Conservation (phyloP, 345 rosid genomes). For the Mallotus nudiflorus region DNA sequence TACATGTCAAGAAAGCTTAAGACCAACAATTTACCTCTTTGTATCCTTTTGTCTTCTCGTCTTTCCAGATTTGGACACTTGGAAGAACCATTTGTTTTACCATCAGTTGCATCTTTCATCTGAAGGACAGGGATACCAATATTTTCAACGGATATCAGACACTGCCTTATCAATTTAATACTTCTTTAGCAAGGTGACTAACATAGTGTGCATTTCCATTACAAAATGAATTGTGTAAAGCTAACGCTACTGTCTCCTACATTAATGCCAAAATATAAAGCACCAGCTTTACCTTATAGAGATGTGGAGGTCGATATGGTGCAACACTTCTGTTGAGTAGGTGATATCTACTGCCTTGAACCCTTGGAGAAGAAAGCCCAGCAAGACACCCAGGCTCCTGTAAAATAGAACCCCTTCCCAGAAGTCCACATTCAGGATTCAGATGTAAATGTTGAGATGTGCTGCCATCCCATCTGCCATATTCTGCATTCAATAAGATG, state of each 20-base stretch:
- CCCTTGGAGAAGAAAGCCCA: constrained; percentile 13
- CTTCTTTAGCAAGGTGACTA: background rate
- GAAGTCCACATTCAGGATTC: constrained; percentile 26
- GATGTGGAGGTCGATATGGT: constrained; percentile 38
- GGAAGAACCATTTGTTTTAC: constrained; percentile 24
- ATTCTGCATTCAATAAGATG: constrained; percentile 22
- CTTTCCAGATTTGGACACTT: constrained; percentile 16
- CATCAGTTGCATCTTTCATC: constrained; percentile 24
- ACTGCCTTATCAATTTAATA: background rate
- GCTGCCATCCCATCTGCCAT: constrained; percentile 19
- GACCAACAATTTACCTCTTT: constrained; percentile 26
- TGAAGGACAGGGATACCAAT: constrained; percentile 11
- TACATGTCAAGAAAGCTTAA: background rate
- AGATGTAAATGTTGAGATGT: constrained; percentile 4
- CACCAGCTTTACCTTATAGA: constrained; percentile 23
- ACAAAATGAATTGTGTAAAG: background rate
- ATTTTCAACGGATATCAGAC: background rate
- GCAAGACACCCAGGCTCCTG: constrained; percentile 5
- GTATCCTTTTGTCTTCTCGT: constrained; percentile 24
- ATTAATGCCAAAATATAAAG: background rate
- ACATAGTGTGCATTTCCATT: background rate
- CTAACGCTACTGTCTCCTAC: constrained; percentile 3
- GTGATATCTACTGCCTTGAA: constrained; percentile 8
- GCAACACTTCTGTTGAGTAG: constrained; percentile 26
- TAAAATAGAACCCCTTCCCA: constrained; percentile 19